Base-by-base conservation (phyloP, 352 stramenopile species). In the Albugo laibachii region DNA sequence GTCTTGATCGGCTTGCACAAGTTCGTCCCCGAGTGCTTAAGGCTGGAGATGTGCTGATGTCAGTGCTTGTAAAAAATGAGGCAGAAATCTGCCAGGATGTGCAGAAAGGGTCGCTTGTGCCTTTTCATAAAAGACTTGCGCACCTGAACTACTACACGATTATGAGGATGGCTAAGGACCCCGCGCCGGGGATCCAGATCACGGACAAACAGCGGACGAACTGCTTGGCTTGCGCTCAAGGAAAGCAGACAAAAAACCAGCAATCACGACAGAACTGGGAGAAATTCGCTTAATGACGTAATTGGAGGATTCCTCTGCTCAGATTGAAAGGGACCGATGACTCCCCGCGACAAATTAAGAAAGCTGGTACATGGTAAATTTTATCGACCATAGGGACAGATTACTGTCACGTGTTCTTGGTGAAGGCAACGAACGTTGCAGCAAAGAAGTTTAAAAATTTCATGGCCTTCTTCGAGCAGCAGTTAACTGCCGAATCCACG, bases 391-490 rank as follows among this genome's bases (percentile, higher is more conserved):
- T n/a, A 41, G n/a, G 36, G n/a, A n/a, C 36, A 41, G n/a, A 14
- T 41, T 41, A n/a, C n/a, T n/a, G 14, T n/a, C n/a, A n/a, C n/a
- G n/a, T n/a, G n/a, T n/a, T n/a, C n/a, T n/a, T n/a, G n/a, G n/a
- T n/a, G n/a, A 41, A 41, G 36, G 14, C 36, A 14, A 41, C 14
- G 36, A 14, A 14, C 14, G 14, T 41, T 14, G 36, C 36, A 41
- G n/a, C 36, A n/a, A 41, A 41, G 36, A 41, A 41, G 36, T 41
- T 41, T 41, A 14, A 41, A 41, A 14, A 41, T n/a, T 41, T 41
- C 36, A 41, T 41, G 36, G 36, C n/a, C 14, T 41, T 41, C n/a
- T 41, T 41, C 36, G 36, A 41, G 36, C 36, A n/a, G 14, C 36
- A 41, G n/a, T 41, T 41, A n/a, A 41, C 36, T 41, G 36, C 36